phyloP scores from a whole-genome alignment of 2,329 filamentous ascomycete species.

The Hortaea sp. region DNA sequence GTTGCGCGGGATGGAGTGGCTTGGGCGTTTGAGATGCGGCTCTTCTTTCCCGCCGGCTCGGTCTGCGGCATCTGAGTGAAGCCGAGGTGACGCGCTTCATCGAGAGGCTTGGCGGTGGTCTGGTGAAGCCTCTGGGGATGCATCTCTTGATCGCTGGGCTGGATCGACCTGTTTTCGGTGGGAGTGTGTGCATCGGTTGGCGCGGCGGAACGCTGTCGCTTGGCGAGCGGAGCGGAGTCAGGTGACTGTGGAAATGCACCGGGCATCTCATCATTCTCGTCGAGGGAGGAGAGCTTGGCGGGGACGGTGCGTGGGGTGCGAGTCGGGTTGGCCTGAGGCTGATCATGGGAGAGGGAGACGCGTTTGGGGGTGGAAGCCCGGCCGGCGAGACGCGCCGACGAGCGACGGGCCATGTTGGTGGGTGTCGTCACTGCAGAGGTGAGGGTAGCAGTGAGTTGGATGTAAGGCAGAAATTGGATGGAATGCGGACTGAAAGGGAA shows the following conservation, averaged over 20 bases:
- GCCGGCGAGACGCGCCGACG: constrained; percentile 23
- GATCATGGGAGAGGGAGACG: constrained; percentile 26
- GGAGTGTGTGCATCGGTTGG: constrained; percentile 42
- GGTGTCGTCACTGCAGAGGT: no score
- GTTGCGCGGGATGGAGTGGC: constrained; percentile 49
- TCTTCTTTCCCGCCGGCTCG: constrained; percentile 31
- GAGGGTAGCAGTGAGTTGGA: no score
- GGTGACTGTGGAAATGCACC: constrained; percentile 23
- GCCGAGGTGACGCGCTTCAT: constrained; percentile 71
- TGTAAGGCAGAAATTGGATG: no score
- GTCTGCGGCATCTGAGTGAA: constrained; percentile 61
- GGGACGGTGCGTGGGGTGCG: constrained; percentile 24
- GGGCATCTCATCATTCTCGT: constrained; percentile 35
- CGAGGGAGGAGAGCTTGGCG: constrained; percentile 34
- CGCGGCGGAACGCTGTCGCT: constrained; percentile 1
- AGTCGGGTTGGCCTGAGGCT: not conserved
- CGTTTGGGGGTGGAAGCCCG: constrained; percentile 22
- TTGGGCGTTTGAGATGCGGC: constrained; percentile 37
- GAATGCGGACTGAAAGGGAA: no score
- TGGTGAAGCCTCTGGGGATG: constrained; percentile 75
- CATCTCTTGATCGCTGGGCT: constrained; percentile 73
- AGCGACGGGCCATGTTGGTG: constrained; percentile 23
- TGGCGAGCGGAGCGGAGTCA: constrained; percentile 9
- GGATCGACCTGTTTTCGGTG: constrained; percentile 52
- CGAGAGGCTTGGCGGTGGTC: constrained; percentile 63